Conservation (phyloP, 1,284 basidiomycete species). For the Sphagnurus paluster region DNA sequence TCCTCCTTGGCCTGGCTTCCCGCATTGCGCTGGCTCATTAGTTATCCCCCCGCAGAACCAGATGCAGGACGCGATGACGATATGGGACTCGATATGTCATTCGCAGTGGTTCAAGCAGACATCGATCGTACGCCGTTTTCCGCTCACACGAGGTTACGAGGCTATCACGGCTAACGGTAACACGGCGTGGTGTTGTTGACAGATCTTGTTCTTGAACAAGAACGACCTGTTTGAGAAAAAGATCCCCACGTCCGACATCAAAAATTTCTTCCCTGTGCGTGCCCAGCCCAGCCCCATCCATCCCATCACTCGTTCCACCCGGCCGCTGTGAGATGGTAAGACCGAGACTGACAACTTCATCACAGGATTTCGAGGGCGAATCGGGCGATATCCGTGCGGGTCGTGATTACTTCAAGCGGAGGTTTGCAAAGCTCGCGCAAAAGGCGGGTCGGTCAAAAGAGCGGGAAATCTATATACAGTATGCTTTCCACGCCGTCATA, state of each 20-base stretch:
- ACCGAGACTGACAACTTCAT: too few species aligned
- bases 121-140: constrained; percentile 65
- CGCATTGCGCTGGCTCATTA: constrained; percentile 1
- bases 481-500: constrained; percentile 33
- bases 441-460: constrained; percentile 84
- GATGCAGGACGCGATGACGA: constrained; percentile 96
- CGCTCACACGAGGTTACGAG: not conserved
- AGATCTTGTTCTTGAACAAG: constrained; percentile 93
- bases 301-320: too few species aligned
- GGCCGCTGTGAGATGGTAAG: too few species aligned
- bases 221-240: constrained; percentile 88
- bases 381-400: constrained; percentile 70
- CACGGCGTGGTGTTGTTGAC: too few species aligned
- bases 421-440: constrained; percentile 82
- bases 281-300: too few species aligned
- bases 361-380: constrained; percentile 76
- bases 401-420: constrained; percentile 87
- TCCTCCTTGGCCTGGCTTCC: too few species aligned
- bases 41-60: constrained; percentile 76
- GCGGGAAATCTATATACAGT: constrained; percentile 90
- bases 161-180: too few species aligned
- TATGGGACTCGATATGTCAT: constrained; percentile 94
- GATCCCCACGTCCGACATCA: constrained; percentile 80
- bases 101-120: constrained; percentile 93
- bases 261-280: constrained; percentile 81